These are phyloP conservation scores for Phialophora macrospora DNA, from an alignment of 2,329 filamentous ascomycete species.

Conservation along the genomic window DNA sequence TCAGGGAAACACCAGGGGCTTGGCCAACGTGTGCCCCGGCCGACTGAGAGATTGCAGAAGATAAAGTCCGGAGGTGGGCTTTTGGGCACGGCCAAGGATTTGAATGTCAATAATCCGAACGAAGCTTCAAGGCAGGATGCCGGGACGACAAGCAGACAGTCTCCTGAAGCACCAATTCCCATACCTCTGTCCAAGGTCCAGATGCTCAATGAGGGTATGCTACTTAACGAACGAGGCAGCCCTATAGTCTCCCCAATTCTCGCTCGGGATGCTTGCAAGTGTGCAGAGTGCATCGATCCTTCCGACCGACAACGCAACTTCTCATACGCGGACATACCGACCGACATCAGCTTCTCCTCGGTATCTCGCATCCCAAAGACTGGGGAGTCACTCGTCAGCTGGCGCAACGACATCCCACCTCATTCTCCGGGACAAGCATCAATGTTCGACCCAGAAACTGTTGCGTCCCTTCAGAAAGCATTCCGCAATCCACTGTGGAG, in stretches of 20 bases:
- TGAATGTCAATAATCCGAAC: neutral
- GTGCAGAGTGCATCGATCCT: constrained; percentile 58
- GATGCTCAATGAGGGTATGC: constrained; percentile 19
- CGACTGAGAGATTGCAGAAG: constrained; percentile 12
- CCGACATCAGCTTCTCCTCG: constrained; percentile 49
- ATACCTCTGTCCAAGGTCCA: neutral
- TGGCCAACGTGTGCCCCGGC: neutral
- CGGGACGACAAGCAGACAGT: neutral
- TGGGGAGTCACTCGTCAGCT: constrained; percentile 62
- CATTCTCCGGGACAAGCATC: constrained; percentile 39
- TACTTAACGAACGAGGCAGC: constrained; percentile 12
- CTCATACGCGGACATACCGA: constrained; percentile 67
- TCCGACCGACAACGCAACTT: constrained; percentile 69
- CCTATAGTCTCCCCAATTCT: constrained; percentile 33
- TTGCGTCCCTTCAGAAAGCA: constrained; percentile 19
- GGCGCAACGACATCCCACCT: constrained; percentile 61
- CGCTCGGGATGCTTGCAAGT: constrained; percentile 63
- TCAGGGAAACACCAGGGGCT: neutral
- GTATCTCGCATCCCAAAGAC: constrained; percentile 47
- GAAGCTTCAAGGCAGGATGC: neutral
- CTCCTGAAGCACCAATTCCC: neutral
- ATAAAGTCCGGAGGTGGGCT: constrained; percentile 7
- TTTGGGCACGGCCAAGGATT: constrained; percentile 1
- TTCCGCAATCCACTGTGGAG: constrained; percentile 36
- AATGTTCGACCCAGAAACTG: constrained; percentile 23